Evolutionary conservation across 495 filamentous ascomycete species (phyloP), one percentile per base, ranked within the genome.

Genomic region (Penicillium herquei): DNA sequence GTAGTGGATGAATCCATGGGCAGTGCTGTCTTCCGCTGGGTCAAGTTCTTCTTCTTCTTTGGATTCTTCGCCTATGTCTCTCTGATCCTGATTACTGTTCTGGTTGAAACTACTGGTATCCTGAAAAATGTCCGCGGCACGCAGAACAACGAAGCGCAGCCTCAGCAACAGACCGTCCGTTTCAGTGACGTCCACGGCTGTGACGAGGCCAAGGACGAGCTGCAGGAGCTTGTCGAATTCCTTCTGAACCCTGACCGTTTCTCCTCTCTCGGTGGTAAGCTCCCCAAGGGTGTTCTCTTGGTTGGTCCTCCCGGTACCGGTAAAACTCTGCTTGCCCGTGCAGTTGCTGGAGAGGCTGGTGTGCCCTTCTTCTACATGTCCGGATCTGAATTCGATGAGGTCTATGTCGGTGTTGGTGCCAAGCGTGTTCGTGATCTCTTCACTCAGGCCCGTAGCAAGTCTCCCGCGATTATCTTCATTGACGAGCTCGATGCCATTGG

Each of bases 361-460:
- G 95, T 98, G 17, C 94, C 94, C 1, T 98, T 97, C 82, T 98
- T 97, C 81, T 98, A 94, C 81, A 97, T 98, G 93, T 98, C 95
- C 61, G 94, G 94, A 30, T 92, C 89, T 53, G 95, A 98, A 70
- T 98, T 98, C 66, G 94, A 98, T 65, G 94, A 98, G 70, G 88
- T 98, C 39, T 98, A 96, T 64, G 95, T 98, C 21, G 94, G 94
- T 62, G 95, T 98, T 50, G 94, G 94, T 62, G 94, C 94, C 45
- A 98, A 98, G 78, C 90, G 94, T 66, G 94, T 98, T 41, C 90
- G 94, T 43, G 94, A 98, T 53, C 83, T 98, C n/a, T 98, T 98
- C 75, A 77, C 75, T 46, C 84, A 87, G 44, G 94, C 94, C 46
- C 91, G 93, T 61, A 74, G 79, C 26, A 98, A 98, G 71, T 83